Base-by-base conservation (phyloP, 2,329 filamentous ascomycete species). In the Colletotrichum tabaci region DNA sequence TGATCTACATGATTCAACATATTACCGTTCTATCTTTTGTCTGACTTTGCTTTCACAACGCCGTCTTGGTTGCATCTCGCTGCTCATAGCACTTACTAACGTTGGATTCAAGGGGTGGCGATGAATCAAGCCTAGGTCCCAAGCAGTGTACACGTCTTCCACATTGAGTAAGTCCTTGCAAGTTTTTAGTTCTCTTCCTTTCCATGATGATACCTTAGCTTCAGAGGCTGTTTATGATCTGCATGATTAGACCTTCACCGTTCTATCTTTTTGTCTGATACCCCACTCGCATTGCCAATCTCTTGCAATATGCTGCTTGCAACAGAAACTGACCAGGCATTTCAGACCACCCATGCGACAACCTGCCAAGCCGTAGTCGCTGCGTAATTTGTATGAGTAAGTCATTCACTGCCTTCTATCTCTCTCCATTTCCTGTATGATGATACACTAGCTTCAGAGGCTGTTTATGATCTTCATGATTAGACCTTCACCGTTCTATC, bases 201-300 rank as follows among this genome's bases (percentile, higher is more conserved):
- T 79, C 74, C 74, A 81, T 84, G 82, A 84, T 84, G 82, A 84
- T 78, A 78, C 18, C 44, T 18, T 74, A 72, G 77, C 76, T 77
- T 81, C 82, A 84, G 83, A 85, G 83, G 83, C 83, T 85, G 83
- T 85, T 85, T 85, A 85, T 85, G 83, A 85, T 46, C 18, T 47
- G 60, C 13, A 74, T 83, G 81, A 83, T 83, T 84, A 77, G 74
- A 80, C 80, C 65, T 75, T 79, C 76, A 81, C 78, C 77, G 77
- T 75, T 76, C 73, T 76, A 77, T 79, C 77, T 47, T 73, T 73
- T 52, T 53, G 62, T 74, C 72, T 74, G 72, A 74, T 30, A 21
- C 1, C 9, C 58, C 26, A 16, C 40, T 18, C 13, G 18, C 30
- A 1, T 10, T 12, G 1, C 16, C 30, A 13, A 40, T 21, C 38